phyloP scores from a whole-genome alignment of 768 basidiomycete species.

The Tricholoma matsutake region DNA sequence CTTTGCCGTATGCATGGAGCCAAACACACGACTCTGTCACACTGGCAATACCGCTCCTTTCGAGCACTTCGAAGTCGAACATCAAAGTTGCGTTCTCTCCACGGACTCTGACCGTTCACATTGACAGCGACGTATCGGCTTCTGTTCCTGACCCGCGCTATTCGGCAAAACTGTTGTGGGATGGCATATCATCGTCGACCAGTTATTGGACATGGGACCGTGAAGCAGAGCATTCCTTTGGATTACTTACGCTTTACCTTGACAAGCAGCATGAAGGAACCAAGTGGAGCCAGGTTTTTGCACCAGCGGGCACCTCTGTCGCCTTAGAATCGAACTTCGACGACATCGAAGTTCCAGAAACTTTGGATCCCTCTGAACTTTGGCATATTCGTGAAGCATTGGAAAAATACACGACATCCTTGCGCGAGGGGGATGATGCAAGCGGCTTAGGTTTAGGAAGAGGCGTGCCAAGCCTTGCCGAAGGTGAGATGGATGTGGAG shows the following conservation, averaged over 20 bases:
- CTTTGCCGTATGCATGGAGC: slow-evolving; percentile 90
- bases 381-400: slow-evolving; percentile 75
- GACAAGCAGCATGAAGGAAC: slow-evolving; percentile 83
- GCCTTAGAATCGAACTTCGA: slow-evolving; percentile 30
- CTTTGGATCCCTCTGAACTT: slow-evolving; percentile 81
- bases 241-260: slow-evolving; percentile 77
- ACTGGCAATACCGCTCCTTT: slow-evolving; percentile 80
- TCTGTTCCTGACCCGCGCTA: slow-evolving; percentile 52
- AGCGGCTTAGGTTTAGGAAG: slow-evolving; percentile 62
- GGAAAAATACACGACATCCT: slow-evolving; percentile 78
- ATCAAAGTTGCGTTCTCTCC: slow-evolving; percentile 69
- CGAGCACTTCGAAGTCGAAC: slow-evolving; percentile 54
- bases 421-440: slow-evolving; percentile 55
- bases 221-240: slow-evolving; percentile 63
- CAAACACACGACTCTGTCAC: slow-evolving; percentile 84
- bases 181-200: slow-evolving; percentile 66
- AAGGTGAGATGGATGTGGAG: slow-evolving; percentile 91
- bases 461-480: slow-evolving; percentile 75
- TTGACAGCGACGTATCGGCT: slow-evolving; percentile 37
- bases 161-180: slow-evolving; percentile 72
- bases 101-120: slow-evolving; percentile 61
- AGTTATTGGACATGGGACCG: slow-evolving; percentile 94
- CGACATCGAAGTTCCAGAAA: slow-evolving; percentile 79
- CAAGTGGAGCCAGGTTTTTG: slow-evolving; percentile 87
- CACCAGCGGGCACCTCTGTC: slow-evolving; percentile 37